Conservation (phyloP, 2,329 filamentous ascomycete species). For the Rhexocercosporidium sp. region DNA sequence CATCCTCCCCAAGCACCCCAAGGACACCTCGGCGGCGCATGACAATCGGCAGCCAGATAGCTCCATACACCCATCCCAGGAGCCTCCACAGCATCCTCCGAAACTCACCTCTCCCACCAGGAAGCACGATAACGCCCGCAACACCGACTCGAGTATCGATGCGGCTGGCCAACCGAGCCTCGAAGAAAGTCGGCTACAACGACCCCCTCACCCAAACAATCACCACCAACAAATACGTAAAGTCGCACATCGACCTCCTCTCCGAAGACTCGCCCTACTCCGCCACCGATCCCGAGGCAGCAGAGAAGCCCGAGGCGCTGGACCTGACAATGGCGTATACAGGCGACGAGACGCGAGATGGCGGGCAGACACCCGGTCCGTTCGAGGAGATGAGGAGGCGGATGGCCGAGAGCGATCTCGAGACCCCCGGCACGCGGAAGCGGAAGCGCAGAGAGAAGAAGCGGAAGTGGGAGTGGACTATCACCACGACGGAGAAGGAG, state of each 20-base stretch:
- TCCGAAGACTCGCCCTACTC: slow-evolving; percentile 53
- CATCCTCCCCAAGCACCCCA: slow-evolving; percentile 42
- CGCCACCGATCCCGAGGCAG: slow-evolving; percentile 31
- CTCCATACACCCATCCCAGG: slow-evolving; percentile 64
- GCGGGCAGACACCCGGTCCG: slow-evolving; percentile 65
- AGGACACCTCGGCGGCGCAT: slow-evolving; percentile 47
- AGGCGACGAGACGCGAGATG: slow-evolving; percentile 61
- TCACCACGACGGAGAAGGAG: slow-evolving; percentile 46
- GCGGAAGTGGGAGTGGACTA: slow-evolving; percentile 70
- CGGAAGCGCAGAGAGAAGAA: slow-evolving; percentile 63
- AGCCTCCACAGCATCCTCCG: slow-evolving; percentile 67
- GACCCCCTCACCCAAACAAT: slow-evolving; percentile 68
- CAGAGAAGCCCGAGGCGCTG: slow-evolving; percentile 48
- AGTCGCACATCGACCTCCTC: slow-evolving; percentile 67
- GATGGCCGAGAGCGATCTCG: slow-evolving; percentile 51
- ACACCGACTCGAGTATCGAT: slow-evolving; percentile 60
- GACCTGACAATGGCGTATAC: slow-evolving; percentile 58
- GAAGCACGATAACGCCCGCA: slow-evolving; percentile 54
- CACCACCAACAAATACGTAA: slow-evolving; percentile 64
- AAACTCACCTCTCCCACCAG: slow-evolving; percentile 66
- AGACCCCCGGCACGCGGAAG: slow-evolving; percentile 48
- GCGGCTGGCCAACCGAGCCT: slow-evolving; percentile 55
- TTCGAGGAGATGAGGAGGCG: slow-evolving; percentile 67
- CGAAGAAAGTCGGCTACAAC: slow-evolving; percentile 62
- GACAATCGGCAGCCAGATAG: slow-evolving; percentile 39